Base-by-base conservation (phyloP, 177 flowering plant species). In the Telopea speciosissima region DNA sequence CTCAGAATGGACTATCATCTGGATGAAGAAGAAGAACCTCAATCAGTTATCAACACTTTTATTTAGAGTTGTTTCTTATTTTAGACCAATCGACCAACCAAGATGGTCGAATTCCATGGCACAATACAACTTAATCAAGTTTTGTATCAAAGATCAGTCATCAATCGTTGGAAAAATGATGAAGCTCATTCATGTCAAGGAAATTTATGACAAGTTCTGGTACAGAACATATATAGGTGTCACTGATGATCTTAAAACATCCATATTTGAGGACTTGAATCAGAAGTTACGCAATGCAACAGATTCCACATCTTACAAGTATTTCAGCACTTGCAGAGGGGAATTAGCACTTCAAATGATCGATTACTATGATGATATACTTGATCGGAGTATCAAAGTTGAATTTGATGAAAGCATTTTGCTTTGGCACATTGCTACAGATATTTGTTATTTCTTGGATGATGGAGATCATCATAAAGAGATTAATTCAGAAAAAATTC, bases 381-480 rank as follows among this genome's bases (percentile, higher is more conserved):
- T 68, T 13, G 36, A 13, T 1, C 24, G 56, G 68, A 73, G 63
- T 31, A 25, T 68, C 6, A 11, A 63, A 17, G 68, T 63, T 21
- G 69, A 64, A 24, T 70, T 64, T n/a, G 72, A 68, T 24, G 76
- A 62, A 23, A 74, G 72, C 31, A 17, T 74, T 10, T 40, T 63
- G 26, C 36, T 31, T 9, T 64, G 66, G 76, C 76, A 74, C 42
- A 58, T 74, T 24, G 76, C 76, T 6, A 74, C 76, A 5, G 76
- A 74, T 5, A 45, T 74, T 17, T 74, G 69, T 17, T 69, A 6
- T 13, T 44, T 44, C 49, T 28, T 28, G 31, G 31, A 28, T 28
- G 31, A 28, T 2, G 31, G 4, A 28, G 31, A 28, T 2, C n/a
- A n/a, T n/a, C n/a, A n/a, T n/a, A n/a, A n/a, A n/a, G n/a, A n/a